Evolutionary conservation across 768 basidiomycete species (phyloP).

Genomic region (Tulasnella sp.): DNA sequence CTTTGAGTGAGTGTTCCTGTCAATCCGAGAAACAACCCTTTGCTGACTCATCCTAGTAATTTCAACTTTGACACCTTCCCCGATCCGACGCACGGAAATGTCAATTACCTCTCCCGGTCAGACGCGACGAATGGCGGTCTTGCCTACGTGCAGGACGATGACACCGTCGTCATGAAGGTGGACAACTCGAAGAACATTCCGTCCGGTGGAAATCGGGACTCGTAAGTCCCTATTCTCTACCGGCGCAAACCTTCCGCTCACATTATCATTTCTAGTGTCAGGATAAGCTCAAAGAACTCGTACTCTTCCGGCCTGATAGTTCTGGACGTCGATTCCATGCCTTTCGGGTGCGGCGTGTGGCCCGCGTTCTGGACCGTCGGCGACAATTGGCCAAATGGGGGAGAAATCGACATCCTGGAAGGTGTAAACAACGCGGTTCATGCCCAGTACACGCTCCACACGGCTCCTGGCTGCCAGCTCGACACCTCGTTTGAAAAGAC

Average conservation of each 20-base stretch:
- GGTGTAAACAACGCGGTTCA: slow-evolving; percentile 22
- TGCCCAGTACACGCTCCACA: slow-evolving; percentile 37
- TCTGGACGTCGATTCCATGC: slow-evolving; percentile 58
- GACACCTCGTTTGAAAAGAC: slow-evolving; percentile 20
- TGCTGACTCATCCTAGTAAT: slow-evolving; percentile 29
- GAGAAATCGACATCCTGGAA: slow-evolving; percentile 23
- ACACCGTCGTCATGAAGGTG: slow-evolving; percentile 48
- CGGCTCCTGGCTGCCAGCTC: slow-evolving; percentile 30
- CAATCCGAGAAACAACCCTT: background rate
- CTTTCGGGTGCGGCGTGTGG: slow-evolving; percentile 47
- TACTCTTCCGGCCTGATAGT: slow-evolving; percentile 63
- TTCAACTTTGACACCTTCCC: slow-evolving; percentile 52
- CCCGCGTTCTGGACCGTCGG: slow-evolving; percentile 24
- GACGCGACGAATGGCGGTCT: slow-evolving; percentile 43
- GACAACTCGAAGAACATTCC: slow-evolving; percentile 42
- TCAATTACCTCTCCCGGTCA: slow-evolving; percentile 41
- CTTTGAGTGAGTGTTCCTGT: slow-evolving; percentile 38
- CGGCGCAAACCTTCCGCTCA: background rate
- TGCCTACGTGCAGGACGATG: slow-evolving; percentile 47
- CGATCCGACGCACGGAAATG: slow-evolving; percentile 63
- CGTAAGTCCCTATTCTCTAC: slow-evolving; percentile 26
- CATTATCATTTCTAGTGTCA: slow-evolving; percentile 37
- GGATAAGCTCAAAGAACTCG: slow-evolving; percentile 50
- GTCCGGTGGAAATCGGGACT: slow-evolving; percentile 42
- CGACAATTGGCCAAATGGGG: slow-evolving; percentile 44